Evolutionary conservation across 306 rosid genomes (phyloP).

Genomic region (Fragaria ananassa): DNA sequence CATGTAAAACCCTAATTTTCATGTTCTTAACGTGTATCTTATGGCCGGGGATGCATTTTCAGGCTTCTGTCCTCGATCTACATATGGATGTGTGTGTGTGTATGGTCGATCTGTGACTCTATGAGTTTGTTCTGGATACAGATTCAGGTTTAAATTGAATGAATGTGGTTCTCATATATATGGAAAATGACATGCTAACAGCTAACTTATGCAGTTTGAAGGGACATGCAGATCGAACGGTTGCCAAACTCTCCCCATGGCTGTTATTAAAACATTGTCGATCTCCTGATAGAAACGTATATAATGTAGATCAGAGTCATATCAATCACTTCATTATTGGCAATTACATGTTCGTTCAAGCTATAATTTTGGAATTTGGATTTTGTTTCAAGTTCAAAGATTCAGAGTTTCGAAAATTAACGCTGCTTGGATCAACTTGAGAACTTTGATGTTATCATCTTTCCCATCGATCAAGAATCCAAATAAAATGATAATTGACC

Average conservation of each 20-base stretch:
- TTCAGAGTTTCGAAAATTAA: too few species aligned
- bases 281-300: neutral
- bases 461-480: neutral
- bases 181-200: constrained; percentile 21
- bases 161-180: neutral
- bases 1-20: neutral
- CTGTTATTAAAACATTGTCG: constrained; percentile 1
- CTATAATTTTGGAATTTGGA: too few species aligned
- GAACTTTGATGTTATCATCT: too few species aligned
- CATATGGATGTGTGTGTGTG: neutral
- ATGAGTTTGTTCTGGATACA: neutral
- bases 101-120: neutral
- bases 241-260: constrained; percentile 4
- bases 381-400: too few species aligned
- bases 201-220: neutral
- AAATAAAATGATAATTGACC: too few species aligned
- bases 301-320: neutral
- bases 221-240: neutral
- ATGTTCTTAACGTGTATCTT: neutral
- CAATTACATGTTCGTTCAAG: too few species aligned
- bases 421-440: too few species aligned
- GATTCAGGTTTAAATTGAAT: neutral
- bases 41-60: neutral
- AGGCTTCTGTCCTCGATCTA: neutral
- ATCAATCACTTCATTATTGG: too few species aligned